Evolutionary conservation across 1,284 basidiomycete species (phyloP), one percentile per base, ranked within the genome.

Genomic region (Kwoniella shivajii): DNA sequence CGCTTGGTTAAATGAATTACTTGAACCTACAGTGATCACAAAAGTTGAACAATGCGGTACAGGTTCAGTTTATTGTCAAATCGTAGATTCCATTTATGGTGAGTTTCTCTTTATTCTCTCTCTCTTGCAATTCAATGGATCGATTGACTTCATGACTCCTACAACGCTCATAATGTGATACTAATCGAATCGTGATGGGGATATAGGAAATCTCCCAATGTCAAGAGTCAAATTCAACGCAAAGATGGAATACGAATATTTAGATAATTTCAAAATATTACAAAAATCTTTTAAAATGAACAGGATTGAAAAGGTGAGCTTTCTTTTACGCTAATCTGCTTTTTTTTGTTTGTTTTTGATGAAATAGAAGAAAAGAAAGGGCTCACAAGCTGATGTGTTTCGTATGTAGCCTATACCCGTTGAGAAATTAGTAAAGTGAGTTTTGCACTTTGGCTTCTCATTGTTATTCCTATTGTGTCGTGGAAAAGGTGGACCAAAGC

Each of bases 11-110:
- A 98, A 98, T 79, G 90, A 95, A 45, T 86, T 99, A 20, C 84
- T 98, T 7, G 86, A 88, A 16, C 72, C 73, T 29, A 59, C 63
- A 26, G 89, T 88, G 79, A 93, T 96, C 80, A 92, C 89, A 30
- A 98, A 97, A 79, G 80, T 96, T 60, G 92, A 95, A 78, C 92
- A 98, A 79, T 96, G 91, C 74, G 94, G 94, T 30, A 85, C 86
- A 0, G 92, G 92, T 59, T 89, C 84, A 14, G 89, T 89, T 30
- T 94, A 94, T 78, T 92, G 91, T 76, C 92, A 94, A 78, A 76
- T 79, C 33, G 63, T 75, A 68, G 57, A 48, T 50, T 53, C 49
- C 7, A 51, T 55, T 20, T 54, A 54, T 41, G 53, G 50, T 64
- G 31, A 22, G 41, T 53, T 45, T 3, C 14, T 29, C 27, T 45